Conservation (phyloP, 2,329 filamentous ascomycete genomes). For the Penicillium sp. region DNA sequence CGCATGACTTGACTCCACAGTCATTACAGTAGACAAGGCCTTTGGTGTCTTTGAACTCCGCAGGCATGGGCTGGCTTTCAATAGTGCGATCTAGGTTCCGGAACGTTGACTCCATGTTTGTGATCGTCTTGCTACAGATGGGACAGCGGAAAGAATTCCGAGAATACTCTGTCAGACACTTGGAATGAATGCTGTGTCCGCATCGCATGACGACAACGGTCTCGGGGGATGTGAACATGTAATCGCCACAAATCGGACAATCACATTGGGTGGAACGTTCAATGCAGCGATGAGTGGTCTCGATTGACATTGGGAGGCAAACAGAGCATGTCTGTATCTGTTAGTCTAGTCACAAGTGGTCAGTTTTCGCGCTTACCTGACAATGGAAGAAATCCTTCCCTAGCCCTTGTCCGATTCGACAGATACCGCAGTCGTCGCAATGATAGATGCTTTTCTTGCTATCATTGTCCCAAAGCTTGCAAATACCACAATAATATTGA, state of each 20-base stretch:
- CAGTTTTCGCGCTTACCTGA: conserved; percentile 64
- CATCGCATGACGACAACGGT: conserved; percentile 93
- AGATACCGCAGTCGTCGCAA: conserved; percentile 94
- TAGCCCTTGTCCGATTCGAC: conserved; percentile 82
- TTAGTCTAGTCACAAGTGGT: conserved; percentile 16
- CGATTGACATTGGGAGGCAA: conserved; percentile 86
- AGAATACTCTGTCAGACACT: conserved; percentile 86
- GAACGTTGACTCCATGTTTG: conserved; percentile 97
- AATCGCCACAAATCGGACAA: conserved; percentile 94
- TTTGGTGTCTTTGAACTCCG: conserved; percentile 74
- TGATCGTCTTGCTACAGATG: conserved; percentile 93
- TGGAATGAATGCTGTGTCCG: conserved; percentile 91
- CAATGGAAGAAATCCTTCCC: conserved; percentile 98
- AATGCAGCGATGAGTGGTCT: conserved; percentile 86
- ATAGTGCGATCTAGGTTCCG: conserved; percentile 87
- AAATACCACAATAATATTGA: conserved; percentile 89
- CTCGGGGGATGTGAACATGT: conserved; percentile 88
- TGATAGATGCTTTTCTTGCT: conserved; percentile 91
- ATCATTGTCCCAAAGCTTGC: conserved; percentile 97
- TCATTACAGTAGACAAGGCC: conserved; percentile 93
- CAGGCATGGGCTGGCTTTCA: conserved; percentile 85
- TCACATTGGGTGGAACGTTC: conserved; percentile 93
- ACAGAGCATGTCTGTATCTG: conserved; percentile 76
- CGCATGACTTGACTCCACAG: conserved; percentile 82
- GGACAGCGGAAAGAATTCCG: conserved; percentile 92